phyloP scores from a whole-genome alignment of 306 rosid species.

The cucumber (Cucumis sativus) region Cucumber_9930_V3 NC_026657.2:3477001-3477500 shows the following conservation, averaged over 20 bases:
- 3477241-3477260: neutral
- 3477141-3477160: no score
- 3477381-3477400: constrained; percentile 70
- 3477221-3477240: no score
- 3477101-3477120: no score
- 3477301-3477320: neutral
- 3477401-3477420: constrained; percentile 62
- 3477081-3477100: no score
- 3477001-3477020: no score
- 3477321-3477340: neutral
- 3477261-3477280: neutral
- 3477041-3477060: no score
- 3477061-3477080: no score
- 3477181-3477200: neutral
- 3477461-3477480: constrained; percentile 81
- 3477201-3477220: neutral
- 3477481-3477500: constrained; percentile 82
- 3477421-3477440: constrained; percentile 36
- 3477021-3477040: no score
- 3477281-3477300: neutral
- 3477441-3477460: constrained; percentile 76
- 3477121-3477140: no score
- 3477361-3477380: neutral
- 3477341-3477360: neutral
- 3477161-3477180: no score